Conservation (phyloP, 2,329 filamentous ascomycete genomes). For the Monilinia fructigena region DNA sequence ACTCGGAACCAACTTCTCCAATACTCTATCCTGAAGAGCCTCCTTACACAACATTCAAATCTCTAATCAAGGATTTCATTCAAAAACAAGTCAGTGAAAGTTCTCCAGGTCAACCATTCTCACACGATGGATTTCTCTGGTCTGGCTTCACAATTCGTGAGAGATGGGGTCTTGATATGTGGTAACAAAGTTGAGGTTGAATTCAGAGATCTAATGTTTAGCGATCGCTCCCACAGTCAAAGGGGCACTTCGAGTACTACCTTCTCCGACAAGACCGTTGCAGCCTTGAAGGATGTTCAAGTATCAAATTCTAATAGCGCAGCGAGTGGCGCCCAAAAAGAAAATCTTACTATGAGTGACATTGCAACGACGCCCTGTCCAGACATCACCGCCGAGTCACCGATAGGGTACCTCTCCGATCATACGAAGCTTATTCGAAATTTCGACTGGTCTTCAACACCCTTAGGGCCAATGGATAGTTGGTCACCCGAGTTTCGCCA, state of each 20-base stretch:
- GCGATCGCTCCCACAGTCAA: background rate
- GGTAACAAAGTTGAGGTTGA: conserved; percentile 18
- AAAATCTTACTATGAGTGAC: background rate
- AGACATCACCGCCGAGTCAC: background rate
- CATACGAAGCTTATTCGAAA: conserved; percentile 72
- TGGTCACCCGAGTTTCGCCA: conserved; percentile 71
- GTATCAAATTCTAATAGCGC: conserved; percentile 3
- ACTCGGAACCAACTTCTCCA: background rate
- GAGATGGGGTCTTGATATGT: conserved; percentile 21
- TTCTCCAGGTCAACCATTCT: background rate
- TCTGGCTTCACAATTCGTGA: conserved; percentile 12
- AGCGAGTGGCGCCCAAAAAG: background rate
- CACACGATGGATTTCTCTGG: conserved; percentile 17
- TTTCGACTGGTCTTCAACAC: conserved; percentile 69
- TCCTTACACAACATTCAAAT: conserved; percentile 5
- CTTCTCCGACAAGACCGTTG: conserved; percentile 19
- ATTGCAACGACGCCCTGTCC: background rate
- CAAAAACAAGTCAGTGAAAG: conserved; percentile 8
- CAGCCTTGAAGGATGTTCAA: conserved; percentile 14
- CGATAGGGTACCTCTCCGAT: conserved; percentile 53
- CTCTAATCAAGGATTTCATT: conserved; percentile 8
- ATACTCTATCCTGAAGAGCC: background rate
- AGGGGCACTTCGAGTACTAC: background rate
- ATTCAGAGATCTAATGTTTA: conserved; percentile 48
- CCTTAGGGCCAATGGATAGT: conserved; percentile 65